Conservation (phyloP, 306 rosid species). For the Mucuna pruriens region DNA sequence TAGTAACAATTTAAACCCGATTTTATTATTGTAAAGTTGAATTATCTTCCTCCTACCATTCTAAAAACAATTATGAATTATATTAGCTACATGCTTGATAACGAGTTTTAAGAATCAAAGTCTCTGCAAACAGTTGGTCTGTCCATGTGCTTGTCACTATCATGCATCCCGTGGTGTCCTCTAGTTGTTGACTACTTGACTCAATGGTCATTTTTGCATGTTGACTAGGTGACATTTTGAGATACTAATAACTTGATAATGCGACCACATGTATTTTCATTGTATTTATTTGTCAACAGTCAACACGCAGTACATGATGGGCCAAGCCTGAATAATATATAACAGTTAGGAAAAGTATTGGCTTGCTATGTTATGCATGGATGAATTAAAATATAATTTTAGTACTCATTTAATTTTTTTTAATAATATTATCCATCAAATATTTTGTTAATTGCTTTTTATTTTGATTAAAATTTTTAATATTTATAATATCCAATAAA, state of each 20-base stretch:
- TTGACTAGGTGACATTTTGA: constrained; percentile 13
- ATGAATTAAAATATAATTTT: neutral
- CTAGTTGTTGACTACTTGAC: constrained; percentile 26
- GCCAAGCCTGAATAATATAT: neutral
- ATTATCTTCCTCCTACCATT: too few relatives aligned
- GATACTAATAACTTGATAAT: neutral
- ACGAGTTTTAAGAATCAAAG: neutral
- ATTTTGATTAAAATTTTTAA: too few relatives aligned
- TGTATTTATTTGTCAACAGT: too few relatives aligned
- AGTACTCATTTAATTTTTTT: too few relatives aligned
- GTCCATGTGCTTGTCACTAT: neutral
- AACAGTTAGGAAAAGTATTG: neutral
- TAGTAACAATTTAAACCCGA: too few relatives aligned
- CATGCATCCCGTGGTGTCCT: neutral
- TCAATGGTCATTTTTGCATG: neutral
- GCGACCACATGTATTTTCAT: neutral
- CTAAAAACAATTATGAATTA: too few relatives aligned
- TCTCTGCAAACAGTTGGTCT: neutral
- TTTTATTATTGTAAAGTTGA: too few relatives aligned
- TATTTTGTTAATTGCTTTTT: too few relatives aligned
- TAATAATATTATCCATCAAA: too few relatives aligned
- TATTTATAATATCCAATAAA: too few relatives aligned
- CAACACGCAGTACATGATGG: neutral
- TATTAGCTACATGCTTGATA: too few relatives aligned
- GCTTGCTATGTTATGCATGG: neutral